Evolutionary conservation across 306 rosid species (phyloP), one percentile per base, ranked within the genome.

Genomic region (Trichosanthes truncata): DNA sequence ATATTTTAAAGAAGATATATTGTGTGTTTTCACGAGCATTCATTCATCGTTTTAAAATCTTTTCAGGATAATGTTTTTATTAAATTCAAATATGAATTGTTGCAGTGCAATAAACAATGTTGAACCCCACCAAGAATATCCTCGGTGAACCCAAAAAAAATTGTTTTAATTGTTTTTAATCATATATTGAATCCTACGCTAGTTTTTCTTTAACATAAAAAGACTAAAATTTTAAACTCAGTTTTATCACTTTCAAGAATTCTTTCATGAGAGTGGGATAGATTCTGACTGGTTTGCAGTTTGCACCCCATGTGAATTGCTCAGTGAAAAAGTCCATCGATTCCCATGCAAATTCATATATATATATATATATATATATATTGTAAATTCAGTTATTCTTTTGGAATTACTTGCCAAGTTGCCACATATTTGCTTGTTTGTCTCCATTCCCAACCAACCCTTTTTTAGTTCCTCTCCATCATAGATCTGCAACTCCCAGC

Each of bases 231-330:
- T 38, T n/a, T 11, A 69, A 26, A 49, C 77, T 12, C 1, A 0
- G n/a, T 46, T 36, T 66, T 66, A 72, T 72, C 12, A 15, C 0
- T 73, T 48, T 73, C 41, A 73, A 48, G 78, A 73, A 73, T 26
- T 26, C 7, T 73, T 73, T 41, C 25, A 73, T 73, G 78, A 60
- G 40, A 73, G 78, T 26, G 78, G 59, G 78, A 29, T 74, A 51
- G 62, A 74, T 74, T 74, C 78, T 51, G 57, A 48, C 45, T 51
- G 29, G 43, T 29, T 29, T 74, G 78, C 78, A 31, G 48, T 36
- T 18, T 67, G 74, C 74, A 38, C 17, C 62, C 78, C 78, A 74
- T 51, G 78, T 74, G 78, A 74, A 74, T 51, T 74, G 78, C 31
- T 51, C 78, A 74, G 78, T 48, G 45, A 18, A 74, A 73, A 51